These are phyloP conservation scores for Solanum tarapatanum DNA, from an alignment of 257 asterid species.

Conservation along the genomic window DNA sequence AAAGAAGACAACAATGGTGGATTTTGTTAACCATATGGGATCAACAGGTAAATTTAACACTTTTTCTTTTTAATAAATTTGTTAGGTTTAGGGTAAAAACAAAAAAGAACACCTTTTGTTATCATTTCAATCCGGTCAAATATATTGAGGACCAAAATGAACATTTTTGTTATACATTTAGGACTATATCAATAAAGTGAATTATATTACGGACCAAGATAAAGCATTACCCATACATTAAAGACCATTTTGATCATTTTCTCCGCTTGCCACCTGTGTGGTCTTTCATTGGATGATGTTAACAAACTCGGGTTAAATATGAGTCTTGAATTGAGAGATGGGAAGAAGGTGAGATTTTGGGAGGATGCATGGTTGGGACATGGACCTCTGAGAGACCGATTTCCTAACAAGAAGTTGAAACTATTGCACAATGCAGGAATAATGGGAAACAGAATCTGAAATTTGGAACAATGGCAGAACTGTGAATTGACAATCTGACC, in stretches of 20 bases:
- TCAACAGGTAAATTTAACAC: not conserved
- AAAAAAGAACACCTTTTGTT: not conserved
- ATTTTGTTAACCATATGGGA: not conserved
- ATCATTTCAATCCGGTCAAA: not conserved
- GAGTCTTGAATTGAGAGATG: not conserved
- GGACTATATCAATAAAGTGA: not conserved
- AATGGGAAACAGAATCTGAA: not conserved
- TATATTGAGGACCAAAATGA: not conserved
- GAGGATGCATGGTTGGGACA: not conserved
- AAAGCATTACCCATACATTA: not conserved
- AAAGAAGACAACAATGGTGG: not conserved
- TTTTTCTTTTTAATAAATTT: too few species aligned
- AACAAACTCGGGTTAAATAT: not conserved
- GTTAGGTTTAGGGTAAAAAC: not conserved
- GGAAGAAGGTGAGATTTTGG: not conserved
- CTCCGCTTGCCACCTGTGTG: not conserved
- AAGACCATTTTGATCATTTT: not conserved
- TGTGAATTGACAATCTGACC: not conserved
- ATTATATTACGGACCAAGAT: not conserved
- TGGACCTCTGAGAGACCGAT: not conserved
- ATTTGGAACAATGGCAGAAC: not conserved
- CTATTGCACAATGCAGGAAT: not conserved
- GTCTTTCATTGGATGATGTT: not conserved
- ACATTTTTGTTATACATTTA: not conserved
- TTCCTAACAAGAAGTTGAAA: not conserved